A percentile compares a stretch with the other conserved stretches of the same genome.
Conservation (phyloP, 2,329 filamentous ascomycete genomes). For the Pyricularia sp. region DNA sequence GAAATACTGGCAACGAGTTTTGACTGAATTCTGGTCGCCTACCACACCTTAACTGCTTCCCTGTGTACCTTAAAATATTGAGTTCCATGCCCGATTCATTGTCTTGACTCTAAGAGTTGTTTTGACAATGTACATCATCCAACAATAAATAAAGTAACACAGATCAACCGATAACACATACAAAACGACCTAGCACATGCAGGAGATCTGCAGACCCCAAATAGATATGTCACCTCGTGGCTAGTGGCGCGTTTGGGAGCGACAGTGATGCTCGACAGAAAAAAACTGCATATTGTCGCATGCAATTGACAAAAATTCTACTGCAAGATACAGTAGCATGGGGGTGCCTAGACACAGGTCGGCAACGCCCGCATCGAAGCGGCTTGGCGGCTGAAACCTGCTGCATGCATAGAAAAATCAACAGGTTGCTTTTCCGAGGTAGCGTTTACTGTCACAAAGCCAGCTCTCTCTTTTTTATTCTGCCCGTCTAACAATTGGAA, state of each 20-base stretch:
- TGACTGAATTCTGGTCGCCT: no score
- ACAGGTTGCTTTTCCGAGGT: background rate
- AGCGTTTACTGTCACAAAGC: background rate
- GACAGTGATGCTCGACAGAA: background rate
- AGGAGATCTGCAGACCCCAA: background rate
- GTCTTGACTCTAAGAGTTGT: background rate
- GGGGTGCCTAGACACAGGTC: background rate
- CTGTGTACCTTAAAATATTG: background rate
- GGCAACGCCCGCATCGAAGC: background rate
- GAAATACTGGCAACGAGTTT: no score
- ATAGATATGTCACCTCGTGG: background rate
- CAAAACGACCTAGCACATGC: background rate
- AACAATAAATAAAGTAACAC: background rate
- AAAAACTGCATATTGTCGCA: no score
- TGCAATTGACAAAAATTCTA: no score
- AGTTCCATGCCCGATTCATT: background rate
- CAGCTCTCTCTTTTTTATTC: background rate
- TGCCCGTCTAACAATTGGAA: no score
- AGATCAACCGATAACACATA: background rate
- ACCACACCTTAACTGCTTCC: background rate
- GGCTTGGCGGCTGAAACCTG: background rate
- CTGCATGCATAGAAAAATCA: background rate
- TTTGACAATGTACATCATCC: background rate
- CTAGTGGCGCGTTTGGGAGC: background rate
- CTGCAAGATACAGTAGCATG: background rate